Percentiles rank a stretch among this genome's conserved stretches.
Evolutionary conservation across 352 stramenopile species (phyloP).

Genomic region (Phytophthora colocasiae): DNA sequence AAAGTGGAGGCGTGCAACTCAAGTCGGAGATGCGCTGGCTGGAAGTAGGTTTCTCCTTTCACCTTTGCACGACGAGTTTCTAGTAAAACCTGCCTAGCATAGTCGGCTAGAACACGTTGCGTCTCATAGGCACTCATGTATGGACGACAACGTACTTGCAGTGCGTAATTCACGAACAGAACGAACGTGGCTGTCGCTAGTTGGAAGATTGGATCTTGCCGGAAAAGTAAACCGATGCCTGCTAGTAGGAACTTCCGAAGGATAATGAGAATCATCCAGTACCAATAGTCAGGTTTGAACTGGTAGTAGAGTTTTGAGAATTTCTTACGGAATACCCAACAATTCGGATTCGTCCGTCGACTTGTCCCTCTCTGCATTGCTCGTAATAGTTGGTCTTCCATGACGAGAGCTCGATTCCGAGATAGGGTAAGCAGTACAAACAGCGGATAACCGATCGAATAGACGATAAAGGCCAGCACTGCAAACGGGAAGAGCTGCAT

Average conservation of each 20-base stretch:
- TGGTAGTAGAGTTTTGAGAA: conserved; percentile 89
- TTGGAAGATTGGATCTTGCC: conserved; percentile 76
- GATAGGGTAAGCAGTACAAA: conserved; percentile 74
- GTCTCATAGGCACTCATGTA: conserved; percentile 82
- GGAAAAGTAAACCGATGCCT: conserved; percentile 72
- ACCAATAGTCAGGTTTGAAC: conserved; percentile 85
- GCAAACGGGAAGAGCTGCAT: conserved; percentile 70
- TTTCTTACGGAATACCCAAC: conserved; percentile 76
- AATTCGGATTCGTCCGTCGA: conserved; percentile 74
- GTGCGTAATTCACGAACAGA: conserved; percentile 77
- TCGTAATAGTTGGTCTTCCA: conserved; percentile 71
- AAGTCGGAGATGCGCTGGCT: conserved; percentile 62
- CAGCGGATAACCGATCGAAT: conserved; percentile 76
- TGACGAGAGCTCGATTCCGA: conserved; percentile 60
- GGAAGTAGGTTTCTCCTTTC: conserved; percentile 56
- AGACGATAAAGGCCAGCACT: conserved; percentile 67
- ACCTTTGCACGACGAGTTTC: conserved; percentile 65
- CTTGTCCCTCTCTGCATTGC: conserved; percentile 64
- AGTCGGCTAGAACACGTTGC: conserved; percentile 65
- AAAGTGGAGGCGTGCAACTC: conserved; percentile 40
- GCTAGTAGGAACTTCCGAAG: conserved; percentile 78
- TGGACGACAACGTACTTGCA: conserved; percentile 73
- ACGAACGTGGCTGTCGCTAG: conserved; percentile 80
- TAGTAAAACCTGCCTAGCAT: conserved; percentile 51
- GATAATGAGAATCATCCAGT: conserved; percentile 87